These are phyloP conservation scores for Cyphellophora europaea DNA, from an alignment of 2,329 filamentous ascomycete genomes.

Conservation along the genomic window DNA sequence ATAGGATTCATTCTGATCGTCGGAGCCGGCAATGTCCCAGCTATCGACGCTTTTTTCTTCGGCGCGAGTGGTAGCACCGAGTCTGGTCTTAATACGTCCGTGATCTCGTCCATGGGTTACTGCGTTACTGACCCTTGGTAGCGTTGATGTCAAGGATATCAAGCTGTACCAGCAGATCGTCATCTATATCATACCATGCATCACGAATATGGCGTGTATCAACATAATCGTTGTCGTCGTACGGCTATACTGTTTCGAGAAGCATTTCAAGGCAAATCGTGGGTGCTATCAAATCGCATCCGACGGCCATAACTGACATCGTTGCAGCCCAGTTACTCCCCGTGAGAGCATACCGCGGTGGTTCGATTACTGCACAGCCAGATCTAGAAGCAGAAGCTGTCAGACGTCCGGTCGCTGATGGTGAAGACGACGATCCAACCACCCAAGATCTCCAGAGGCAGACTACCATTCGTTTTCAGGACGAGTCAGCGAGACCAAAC, in stretches of 20 bases:
- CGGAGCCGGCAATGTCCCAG: slow-evolving; percentile 30
- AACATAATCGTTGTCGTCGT: slow-evolving; percentile 41
- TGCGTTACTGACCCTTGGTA: slow-evolving; percentile 17
- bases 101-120: slow-evolving; percentile 3
- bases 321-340: too few relatives aligned
- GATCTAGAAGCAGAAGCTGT: too few relatives aligned
- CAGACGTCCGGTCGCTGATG: too few relatives aligned
- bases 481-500: too few relatives aligned
- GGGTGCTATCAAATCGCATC: background rate
- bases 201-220: slow-evolving; percentile 41
- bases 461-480: too few relatives aligned
- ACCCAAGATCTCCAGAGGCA: too few relatives aligned
- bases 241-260: slow-evolving; percentile 41
- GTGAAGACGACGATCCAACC: too few relatives aligned
- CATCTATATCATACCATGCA: slow-evolving; percentile 40
- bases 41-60: slow-evolving; percentile 42
- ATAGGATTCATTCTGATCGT: slow-evolving; percentile 28
- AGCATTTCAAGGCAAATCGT: slow-evolving; percentile 31
- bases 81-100: slow-evolving; percentile 42
- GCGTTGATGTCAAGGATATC: slow-evolving; percentile 41
- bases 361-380: too few relatives aligned
- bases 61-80: slow-evolving; percentile 41
- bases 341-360: too few relatives aligned
- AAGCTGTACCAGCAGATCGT: slow-evolving; percentile 43
- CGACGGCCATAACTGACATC: too few relatives aligned